phyloP scores from a whole-genome alignment of 176 grass and related monocot species.

The Oryza glumipatula region DNA sequence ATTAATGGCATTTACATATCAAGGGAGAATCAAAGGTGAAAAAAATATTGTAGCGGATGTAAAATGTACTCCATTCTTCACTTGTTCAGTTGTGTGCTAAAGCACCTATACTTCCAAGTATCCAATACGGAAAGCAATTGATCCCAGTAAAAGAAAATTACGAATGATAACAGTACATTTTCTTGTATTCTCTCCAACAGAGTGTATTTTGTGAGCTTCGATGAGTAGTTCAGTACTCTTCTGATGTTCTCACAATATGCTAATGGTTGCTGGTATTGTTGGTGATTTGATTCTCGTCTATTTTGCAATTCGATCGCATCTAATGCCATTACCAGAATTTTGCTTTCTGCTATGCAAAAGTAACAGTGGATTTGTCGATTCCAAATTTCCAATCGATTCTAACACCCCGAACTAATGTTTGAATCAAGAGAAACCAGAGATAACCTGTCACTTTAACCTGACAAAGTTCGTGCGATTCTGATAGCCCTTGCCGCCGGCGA shows the following conservation, averaged over 20 bases:
- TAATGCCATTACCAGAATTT: not conserved
- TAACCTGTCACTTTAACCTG: not conserved
- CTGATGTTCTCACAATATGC: not conserved
- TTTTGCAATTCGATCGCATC: not conserved
- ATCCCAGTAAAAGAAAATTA: not conserved
- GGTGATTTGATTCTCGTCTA: not conserved
- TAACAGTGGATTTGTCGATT: not conserved
- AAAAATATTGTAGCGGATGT: conserved; percentile 14
- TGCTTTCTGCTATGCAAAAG: not conserved
- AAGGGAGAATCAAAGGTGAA: conserved; percentile 48
- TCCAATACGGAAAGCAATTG: not conserved
- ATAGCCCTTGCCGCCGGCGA: not conserved
- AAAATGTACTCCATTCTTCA: not conserved
- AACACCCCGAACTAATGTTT: not conserved
- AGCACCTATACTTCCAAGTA: not conserved
- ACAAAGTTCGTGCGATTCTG: not conserved
- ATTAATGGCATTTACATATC: conserved; percentile 46
- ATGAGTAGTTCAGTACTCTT: not conserved
- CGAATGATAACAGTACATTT: not conserved
- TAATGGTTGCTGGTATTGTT: not conserved
- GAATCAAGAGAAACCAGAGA: not conserved
- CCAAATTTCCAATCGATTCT: not conserved
- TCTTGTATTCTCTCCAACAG: not conserved
- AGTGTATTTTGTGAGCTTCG: not conserved
- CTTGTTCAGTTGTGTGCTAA: not conserved